Evolutionary conservation across 192 early-diverging fungal species (phyloP).

Genomic region (Umbelopsis isabellina): DNA sequence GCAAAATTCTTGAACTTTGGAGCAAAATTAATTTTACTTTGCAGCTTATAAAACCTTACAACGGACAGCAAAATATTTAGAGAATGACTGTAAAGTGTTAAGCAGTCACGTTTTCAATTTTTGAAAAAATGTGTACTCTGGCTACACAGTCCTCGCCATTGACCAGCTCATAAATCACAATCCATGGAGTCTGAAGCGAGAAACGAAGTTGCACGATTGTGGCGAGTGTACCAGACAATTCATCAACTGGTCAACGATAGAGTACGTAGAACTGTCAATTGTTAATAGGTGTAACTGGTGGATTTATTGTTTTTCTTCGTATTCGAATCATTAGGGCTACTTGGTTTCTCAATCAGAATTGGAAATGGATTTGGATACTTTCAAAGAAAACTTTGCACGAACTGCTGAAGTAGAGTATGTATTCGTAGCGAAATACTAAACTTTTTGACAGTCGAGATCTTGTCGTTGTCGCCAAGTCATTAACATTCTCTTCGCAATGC

Average conservation of each 20-base stretch:
- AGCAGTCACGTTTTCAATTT: slow-evolving; percentile 21
- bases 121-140: slow-evolving; percentile 7
- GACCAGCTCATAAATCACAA: background rate
- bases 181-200: slow-evolving; percentile 23
- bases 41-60: no score
- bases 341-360: slow-evolving; percentile 78
- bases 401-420: slow-evolving; percentile 80
- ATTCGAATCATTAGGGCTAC: slow-evolving; percentile 66
- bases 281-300: no score
- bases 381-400: slow-evolving; percentile 67
- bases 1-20: no score
- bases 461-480: background rate
- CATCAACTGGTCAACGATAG: slow-evolving; percentile 90
- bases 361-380: slow-evolving; percentile 81
- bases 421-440: background rate
- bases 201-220: slow-evolving; percentile 71
- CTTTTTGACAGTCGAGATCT: slow-evolving; percentile 20
- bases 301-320: no score
- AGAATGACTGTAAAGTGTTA: no score
- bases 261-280: slow-evolving; percentile 42
- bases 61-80: no score
- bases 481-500: slow-evolving; percentile 2
- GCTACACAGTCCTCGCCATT: background rate
- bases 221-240: slow-evolving; percentile 85
- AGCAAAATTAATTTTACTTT: no score